These are phyloP conservation scores for Nannochloris sp. DNA, from an alignment of 139 green algal genomes.

Conservation along the genomic window DNA sequence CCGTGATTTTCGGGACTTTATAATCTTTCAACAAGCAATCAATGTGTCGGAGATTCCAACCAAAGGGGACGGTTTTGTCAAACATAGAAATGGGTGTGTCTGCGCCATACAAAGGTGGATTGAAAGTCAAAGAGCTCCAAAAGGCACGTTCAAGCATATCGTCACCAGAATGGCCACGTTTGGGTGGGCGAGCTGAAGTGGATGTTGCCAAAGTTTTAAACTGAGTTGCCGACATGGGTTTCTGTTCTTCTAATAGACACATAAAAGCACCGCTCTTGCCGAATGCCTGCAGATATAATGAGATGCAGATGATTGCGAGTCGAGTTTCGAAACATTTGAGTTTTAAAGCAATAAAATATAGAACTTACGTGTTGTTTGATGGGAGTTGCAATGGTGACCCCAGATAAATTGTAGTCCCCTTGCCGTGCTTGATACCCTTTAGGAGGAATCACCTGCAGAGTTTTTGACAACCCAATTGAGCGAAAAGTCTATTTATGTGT, in stretches of 20 bases:
- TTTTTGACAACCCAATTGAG: no score
- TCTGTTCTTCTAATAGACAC: constrained; percentile 35
- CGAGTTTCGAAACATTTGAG: not conserved
- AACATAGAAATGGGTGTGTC: constrained; percentile 68
- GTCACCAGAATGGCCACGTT: constrained; percentile 4
- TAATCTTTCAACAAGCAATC: constrained; percentile 58
- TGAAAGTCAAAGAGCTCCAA: constrained; percentile 64
- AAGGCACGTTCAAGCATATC: constrained; percentile 52
- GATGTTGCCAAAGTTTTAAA: constrained; percentile 11
- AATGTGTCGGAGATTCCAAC: constrained; percentile 65
- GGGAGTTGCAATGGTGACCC: constrained; percentile 20
- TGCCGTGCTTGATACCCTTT: constrained; percentile 3
- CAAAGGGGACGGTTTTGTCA: constrained; percentile 35
- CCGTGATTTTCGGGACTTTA: constrained; percentile 28
- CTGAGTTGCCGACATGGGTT: constrained; percentile 15
- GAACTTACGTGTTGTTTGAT: constrained; percentile 29
- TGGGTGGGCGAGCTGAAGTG: not conserved
- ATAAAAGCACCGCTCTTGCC: constrained; percentile 23
- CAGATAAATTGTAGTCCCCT: constrained; percentile 1
- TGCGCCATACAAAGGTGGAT: constrained; percentile 77
- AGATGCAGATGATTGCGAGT: not conserved
- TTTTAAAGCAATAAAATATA: not conserved
- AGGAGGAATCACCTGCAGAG: constrained; percentile 19
- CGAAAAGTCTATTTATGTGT: no score
- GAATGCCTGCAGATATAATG: constrained; percentile 16